Evolutionary conservation across 768 basidiomycete genomes (phyloP).

Genomic region (Fibroporia radiculosa): DNA sequence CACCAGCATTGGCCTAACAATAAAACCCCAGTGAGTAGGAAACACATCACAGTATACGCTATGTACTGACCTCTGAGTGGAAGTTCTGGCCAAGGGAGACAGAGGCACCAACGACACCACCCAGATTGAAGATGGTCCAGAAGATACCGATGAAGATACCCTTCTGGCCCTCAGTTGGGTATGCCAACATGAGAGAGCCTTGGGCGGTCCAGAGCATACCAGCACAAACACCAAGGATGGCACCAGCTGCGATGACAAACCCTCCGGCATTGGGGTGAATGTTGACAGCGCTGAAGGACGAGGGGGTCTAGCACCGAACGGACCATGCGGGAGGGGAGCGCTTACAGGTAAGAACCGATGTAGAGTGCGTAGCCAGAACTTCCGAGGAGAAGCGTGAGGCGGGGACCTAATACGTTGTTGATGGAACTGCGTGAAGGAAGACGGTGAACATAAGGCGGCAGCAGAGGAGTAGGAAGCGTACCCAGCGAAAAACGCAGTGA

Average conservation of each 20-base stretch:
- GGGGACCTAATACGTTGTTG: constrained; percentile 76
- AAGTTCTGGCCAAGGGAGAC: constrained; percentile 71
- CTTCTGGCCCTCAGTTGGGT: constrained; percentile 75
- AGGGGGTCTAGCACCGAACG: background rate
- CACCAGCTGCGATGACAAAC: constrained; percentile 68
- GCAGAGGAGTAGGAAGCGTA: constrained; percentile 22
- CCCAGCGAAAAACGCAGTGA: constrained; percentile 65
- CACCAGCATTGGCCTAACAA: constrained; percentile 24
- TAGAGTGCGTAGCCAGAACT: constrained; percentile 72
- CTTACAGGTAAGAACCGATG: constrained; percentile 66
- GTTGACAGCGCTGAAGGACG: constrained; percentile 47
- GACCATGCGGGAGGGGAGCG: constrained; percentile 2
- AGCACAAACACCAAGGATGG: constrained; percentile 66
- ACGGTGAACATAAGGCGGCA: background rate
- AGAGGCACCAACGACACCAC: constrained; percentile 70
- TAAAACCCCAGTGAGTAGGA: background rate
- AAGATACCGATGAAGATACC: constrained; percentile 73
- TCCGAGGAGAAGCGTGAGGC: constrained; percentile 66
- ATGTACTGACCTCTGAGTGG: constrained; percentile 39
- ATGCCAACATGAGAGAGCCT: constrained; percentile 78
- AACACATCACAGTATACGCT: background rate
- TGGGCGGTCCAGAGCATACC: constrained; percentile 77
- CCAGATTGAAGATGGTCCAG: constrained; percentile 80
- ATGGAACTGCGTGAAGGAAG: constrained; percentile 42
- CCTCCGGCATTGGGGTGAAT: constrained; percentile 52